Base-by-base conservation (phyloP, 345 rosid species). In the Bruguiera gymnorhiza region DNA sequence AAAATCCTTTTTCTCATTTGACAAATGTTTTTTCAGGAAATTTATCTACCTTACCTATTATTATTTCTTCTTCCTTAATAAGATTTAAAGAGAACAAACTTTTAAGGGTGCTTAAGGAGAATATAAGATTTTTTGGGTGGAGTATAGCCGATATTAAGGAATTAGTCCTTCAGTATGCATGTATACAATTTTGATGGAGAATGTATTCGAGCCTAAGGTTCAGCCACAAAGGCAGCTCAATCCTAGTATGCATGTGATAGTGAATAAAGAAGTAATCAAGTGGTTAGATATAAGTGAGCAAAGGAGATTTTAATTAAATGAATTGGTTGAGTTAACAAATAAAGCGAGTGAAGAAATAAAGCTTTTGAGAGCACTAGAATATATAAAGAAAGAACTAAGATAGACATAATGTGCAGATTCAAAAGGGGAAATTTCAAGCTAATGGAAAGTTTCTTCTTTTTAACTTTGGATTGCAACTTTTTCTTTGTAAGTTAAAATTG, bases 311-410 rank as follows among this genome's bases (percentile, higher is more conserved):
- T 55, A 48, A 50, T 6, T 67, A 0, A 30, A 54, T 32, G 21
- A 53, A 30, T 3, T 51, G 6, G 62, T 48, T 3, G 68, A 71
- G 13, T 36, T 62, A 3, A 34, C 6, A 15, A 4, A 19, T 18
- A 18, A 23, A 0, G 7, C 52, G 1, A 24, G 24, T 24, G 24
- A 24, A 24, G 13, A 15, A 8, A 19, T 18, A 18, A 23, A 0
- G 7, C 52, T 0, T 53, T 32, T 19, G 10, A 71, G 19, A 51
- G 52, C 51, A 46, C 63, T 0, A 70, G 18, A 26, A 20, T 70
- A 2, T 70, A 70, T 24, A 70, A 70, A 34, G 67, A 62, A n/a
- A n/a, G 23, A 6, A 70, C 52, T 0, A 70, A 61, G 6, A 7
- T 0, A 11, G 36, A 31, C 68, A 70, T 62, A 52, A 70, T 29